Base-by-base conservation (phyloP, 2,329 filamentous ascomycete species). In the Nannizziopsis arthrosporioides region DNA sequence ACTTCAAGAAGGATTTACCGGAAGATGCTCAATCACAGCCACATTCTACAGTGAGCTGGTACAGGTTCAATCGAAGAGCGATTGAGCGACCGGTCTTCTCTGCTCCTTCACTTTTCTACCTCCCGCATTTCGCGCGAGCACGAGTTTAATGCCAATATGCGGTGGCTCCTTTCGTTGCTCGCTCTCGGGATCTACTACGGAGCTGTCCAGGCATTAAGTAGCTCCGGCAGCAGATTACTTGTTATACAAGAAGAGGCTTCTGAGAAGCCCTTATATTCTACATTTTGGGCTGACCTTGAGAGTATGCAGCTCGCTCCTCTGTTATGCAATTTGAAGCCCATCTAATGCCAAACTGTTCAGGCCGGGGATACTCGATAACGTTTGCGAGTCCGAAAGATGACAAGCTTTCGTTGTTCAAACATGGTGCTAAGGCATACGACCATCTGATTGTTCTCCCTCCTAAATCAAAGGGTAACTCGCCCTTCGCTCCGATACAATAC, bases 381-480 rank as follows among this genome's bases (percentile, higher is more conserved):
- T 89, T 88, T 64, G 80, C 89, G 65, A 88, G 87, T 6, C 85
- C 87, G 52, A 92, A 92, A 71, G 84, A 79, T 64, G 79, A 87
- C 46, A 73, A 75, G 44, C 70, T 96, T 59, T 76, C 78, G 44
- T 75, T 98, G 56, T 94, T 95, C 72, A 75, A 80, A 62, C 80
- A 92, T 54, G 92, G 90, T 63, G 86, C 92, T 71, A 81, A 84
- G 65, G 80, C 78, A 54, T 96, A 89, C 68, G 90, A 96, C 69
- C 90, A 98, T 68, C 72, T 96, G 55, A 68, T 96, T 55, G 76
- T 98, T 57, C 79, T 96, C 55, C 92, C 92, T 45, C 80, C 82
- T 51, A 94, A 90, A 68, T 80, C 85, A 30, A 98, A 98, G 77
- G 89, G 84, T 87, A 56, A 42, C 45, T 35, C 42, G 7, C 18